phyloP scores from a whole-genome alignment of 73 alveolate genomes.

The Effrenium voratum region DNA sequence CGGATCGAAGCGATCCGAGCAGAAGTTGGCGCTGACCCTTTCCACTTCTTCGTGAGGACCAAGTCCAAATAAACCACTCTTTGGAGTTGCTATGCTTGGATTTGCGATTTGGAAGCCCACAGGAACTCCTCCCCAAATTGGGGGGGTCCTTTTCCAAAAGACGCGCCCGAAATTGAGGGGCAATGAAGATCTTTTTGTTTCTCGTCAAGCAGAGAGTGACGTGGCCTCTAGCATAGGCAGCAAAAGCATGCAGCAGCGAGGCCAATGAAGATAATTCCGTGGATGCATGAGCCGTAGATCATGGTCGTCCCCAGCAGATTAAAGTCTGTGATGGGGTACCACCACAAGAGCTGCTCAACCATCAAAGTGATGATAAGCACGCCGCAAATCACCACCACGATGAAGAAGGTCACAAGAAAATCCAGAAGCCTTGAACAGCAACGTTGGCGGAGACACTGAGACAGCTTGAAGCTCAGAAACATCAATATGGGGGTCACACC shows the following conservation, averaged over 20 bases:
- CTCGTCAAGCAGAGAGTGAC: no score
- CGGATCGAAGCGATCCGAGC: background rate
- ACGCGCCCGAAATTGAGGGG: no score
- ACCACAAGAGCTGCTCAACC: background rate
- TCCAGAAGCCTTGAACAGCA: background rate
- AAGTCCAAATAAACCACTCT: no score
- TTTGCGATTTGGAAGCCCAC: no score
- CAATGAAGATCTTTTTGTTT: no score
- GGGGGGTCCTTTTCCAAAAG: no score
- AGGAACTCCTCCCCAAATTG: no score
- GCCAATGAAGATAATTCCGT: background rate
- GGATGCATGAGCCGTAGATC: background rate
- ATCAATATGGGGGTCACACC: slow-evolving; percentile 1
- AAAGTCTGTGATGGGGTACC: background rate
- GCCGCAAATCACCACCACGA: background rate
- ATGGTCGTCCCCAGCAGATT: background rate
- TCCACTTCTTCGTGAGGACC: no score
- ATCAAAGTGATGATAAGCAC: background rate
- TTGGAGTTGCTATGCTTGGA: no score
- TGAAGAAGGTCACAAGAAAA: background rate
- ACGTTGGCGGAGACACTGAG: background rate
- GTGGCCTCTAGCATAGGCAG: no score
- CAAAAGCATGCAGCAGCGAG: background rate
- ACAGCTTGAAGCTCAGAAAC: background rate
- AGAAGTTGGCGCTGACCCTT: background rate